Conservation (phyloP, 495 filamentous ascomycete genomes). For the Annulohypoxylon nitens region DNA sequence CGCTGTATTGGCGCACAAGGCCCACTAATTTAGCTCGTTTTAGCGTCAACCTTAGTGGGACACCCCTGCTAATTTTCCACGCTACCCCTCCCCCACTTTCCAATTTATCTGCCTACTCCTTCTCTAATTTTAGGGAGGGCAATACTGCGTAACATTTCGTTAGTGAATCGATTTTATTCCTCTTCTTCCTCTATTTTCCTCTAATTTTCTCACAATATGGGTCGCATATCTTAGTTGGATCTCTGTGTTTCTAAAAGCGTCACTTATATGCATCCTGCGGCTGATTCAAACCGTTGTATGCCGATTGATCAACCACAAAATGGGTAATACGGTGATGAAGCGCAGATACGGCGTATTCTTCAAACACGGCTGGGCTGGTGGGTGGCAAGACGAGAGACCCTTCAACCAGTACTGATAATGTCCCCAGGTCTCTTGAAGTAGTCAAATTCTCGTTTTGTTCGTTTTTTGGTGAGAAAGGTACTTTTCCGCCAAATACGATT, state of each 20-base stretch:
- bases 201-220: background rate
- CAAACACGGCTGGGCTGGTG: background rate
- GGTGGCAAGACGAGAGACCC: background rate
- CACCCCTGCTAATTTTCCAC: background rate
- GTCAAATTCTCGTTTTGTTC: background rate
- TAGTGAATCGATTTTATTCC: background rate
- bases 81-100: background rate
- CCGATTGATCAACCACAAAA: background rate
- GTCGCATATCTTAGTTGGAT: background rate
- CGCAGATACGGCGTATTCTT: constrained; percentile 37
- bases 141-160: background rate
- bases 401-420: background rate
- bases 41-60: constrained; percentile 1
- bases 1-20: background rate
- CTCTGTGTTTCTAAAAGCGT: background rate
- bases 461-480: background rate
- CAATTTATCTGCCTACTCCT: background rate
- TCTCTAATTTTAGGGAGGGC: background rate
- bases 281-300: background rate
- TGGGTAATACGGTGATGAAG: constrained; percentile 9
- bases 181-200: background rate
- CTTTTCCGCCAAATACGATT: background rate
- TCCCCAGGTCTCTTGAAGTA: background rate
- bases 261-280: background rate
- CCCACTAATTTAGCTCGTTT: background rate